Percentiles rank a stretch among this genome's conserved stretches.
phyloP scores from a whole-genome alignment of 2,329 filamentous ascomycete genomes.

The Epichloe glyceriae region DNA sequence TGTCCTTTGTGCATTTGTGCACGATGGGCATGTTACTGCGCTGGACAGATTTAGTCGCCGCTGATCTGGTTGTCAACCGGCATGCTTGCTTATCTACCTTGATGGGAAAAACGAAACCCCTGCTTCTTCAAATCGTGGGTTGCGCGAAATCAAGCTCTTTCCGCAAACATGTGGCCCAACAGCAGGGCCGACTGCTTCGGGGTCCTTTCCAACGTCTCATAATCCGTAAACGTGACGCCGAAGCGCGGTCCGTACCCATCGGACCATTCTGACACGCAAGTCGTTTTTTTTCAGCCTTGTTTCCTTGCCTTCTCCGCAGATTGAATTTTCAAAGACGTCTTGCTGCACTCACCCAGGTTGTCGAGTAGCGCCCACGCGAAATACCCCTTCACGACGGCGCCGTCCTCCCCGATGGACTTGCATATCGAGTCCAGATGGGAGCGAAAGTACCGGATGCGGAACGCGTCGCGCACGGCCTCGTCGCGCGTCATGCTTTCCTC shows the following conservation, averaged over 20 bases:
- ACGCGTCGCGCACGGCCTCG: constrained; percentile 21
- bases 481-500: constrained; percentile 19
- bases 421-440: constrained; percentile 25
- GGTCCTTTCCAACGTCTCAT: constrained; percentile 22
- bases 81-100: neutral
- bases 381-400: constrained; percentile 19
- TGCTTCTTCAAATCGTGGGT: too few relatives aligned
- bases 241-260: constrained; percentile 26
- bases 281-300: neutral
- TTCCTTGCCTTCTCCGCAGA: too few relatives aligned
- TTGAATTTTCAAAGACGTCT: too few relatives aligned
- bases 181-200: constrained; percentile 23
- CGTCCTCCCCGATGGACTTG: constrained; percentile 16
- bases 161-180: constrained; percentile 15
- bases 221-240: constrained; percentile 25
- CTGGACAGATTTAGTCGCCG: too few relatives aligned
- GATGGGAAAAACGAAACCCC: too few relatives aligned
- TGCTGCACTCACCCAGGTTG: constrained; percentile 16
- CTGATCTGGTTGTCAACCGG: neutral
- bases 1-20: too few relatives aligned
- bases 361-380: constrained; percentile 24
- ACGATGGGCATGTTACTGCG: too few relatives aligned
- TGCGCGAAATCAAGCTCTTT: constrained; percentile 4
- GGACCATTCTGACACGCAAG: constrained; percentile 17
- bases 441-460: constrained; percentile 23